Evolutionary conservation across 495 filamentous ascomycete genomes (phyloP).

Genomic region (Aspergillus wentii): DNA sequence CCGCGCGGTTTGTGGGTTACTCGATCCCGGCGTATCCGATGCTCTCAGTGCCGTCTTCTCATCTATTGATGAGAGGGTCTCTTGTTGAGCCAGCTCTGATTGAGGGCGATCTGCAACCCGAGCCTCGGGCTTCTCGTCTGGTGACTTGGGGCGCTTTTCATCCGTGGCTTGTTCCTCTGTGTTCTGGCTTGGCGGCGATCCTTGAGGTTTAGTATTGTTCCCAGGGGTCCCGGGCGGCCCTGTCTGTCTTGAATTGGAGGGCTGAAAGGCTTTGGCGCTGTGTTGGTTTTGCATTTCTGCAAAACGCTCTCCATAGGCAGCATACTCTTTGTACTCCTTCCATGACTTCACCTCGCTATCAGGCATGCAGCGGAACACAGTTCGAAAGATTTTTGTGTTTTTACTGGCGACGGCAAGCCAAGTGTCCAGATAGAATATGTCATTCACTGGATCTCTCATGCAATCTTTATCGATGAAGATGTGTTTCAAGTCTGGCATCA

Average conservation of each 20-base stretch:
- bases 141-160: conserved; percentile 15
- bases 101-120: conserved; percentile 2
- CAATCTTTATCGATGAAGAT: conserved; percentile 62
- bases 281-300: conserved; percentile 60
- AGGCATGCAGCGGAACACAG: conserved; percentile 95
- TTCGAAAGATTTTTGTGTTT: conserved; percentile 88
- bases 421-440: conserved; percentile 77
- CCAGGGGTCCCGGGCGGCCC: conserved; percentile 40
- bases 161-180: conserved; percentile 16
- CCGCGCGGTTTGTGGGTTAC: conserved; percentile 13
- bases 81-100: conserved; percentile 16
- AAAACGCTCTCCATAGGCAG: conserved; percentile 74
- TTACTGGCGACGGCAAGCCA: conserved; percentile 89
- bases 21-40: conserved; percentile 17
- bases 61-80: conserved; percentile 26
- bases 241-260: conserved; percentile 28
- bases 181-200: conserved; percentile 12
- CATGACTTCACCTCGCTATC: conserved; percentile 91
- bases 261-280: conserved; percentile 27
- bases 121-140: conserved; percentile 23
- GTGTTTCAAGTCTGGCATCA: conserved; percentile 62
- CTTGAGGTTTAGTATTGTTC: conserved; percentile 17
- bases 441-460: conserved; percentile 78
- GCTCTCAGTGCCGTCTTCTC: conserved; percentile 40
- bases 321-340: conserved; percentile 89